Conservation (phyloP, 2,329 filamentous ascomycete genomes). For the Thelonectria discophora region DNA sequence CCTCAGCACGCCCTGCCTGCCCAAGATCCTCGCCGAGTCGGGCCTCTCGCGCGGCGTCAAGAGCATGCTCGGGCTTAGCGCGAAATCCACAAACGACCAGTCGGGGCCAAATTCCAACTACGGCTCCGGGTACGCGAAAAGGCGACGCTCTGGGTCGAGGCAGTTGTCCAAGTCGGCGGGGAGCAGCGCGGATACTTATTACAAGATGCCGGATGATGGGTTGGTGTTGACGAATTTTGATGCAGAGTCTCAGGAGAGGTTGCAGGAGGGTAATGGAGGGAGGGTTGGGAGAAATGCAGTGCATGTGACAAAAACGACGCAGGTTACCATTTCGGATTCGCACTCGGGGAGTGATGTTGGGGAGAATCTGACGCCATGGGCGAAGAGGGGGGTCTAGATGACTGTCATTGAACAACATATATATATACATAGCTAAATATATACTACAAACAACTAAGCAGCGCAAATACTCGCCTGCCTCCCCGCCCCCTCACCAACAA, state of each 20-base stretch:
- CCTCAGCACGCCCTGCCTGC: slow-evolving; percentile 49
- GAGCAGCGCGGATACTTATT: slow-evolving; percentile 20
- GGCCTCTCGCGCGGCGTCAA: slow-evolving; percentile 14
- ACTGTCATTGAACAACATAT: too few relatives aligned
- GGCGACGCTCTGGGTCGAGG: background rate
- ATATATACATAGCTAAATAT: background rate
- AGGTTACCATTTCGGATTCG: slow-evolving; percentile 1
- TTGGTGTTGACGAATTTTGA: slow-evolving; percentile 20
- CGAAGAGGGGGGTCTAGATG: background rate
- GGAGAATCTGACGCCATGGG: slow-evolving; percentile 4
- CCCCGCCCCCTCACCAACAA: slow-evolving; percentile 33
- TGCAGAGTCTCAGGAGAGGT: slow-evolving; percentile 25
- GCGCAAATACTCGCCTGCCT: slow-evolving; percentile 38
- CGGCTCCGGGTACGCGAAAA: background rate
- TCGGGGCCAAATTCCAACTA: slow-evolving; percentile 9
- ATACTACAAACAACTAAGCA: slow-evolving; percentile 3
- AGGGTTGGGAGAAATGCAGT: background rate
- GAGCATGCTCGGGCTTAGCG: slow-evolving; percentile 16
- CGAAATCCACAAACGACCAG: slow-evolving; percentile 9
- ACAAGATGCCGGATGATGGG: slow-evolving; percentile 25
- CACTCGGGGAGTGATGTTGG: slow-evolving; percentile 9
- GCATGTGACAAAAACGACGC: slow-evolving; percentile 12
- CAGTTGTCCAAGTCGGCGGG: background rate
- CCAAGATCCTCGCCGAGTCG: slow-evolving; percentile 45
- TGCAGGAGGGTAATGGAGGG: background rate